Percentiles rank a stretch among this genome's conserved stretches.
These are phyloP conservation scores for Aspergillus viridinutans DNA, from an alignment of 2,329 filamentous ascomycete genomes.

Conservation along the genomic window DNA sequence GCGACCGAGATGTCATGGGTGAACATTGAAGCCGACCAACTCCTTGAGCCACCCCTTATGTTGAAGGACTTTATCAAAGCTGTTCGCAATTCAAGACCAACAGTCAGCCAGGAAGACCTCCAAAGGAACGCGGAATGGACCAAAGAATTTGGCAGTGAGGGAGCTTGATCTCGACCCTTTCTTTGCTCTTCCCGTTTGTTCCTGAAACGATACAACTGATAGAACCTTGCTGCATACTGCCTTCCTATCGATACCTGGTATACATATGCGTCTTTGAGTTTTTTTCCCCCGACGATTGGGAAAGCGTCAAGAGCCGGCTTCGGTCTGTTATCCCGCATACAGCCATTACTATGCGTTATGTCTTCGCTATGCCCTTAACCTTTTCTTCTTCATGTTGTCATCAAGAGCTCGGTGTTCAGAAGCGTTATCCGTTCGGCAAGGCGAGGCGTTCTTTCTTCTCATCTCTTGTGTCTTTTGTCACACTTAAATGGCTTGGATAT, in stretches of 20 bases:
- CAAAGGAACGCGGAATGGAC: constrained; percentile 88
- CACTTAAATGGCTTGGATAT: background rate
- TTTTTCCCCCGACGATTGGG: background rate
- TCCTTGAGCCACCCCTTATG: constrained; percentile 80
- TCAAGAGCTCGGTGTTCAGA: constrained; percentile 27
- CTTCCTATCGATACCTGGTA: background rate
- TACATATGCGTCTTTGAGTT: background rate
- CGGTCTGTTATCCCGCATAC: background rate
- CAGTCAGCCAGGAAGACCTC: constrained; percentile 83
- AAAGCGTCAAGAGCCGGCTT: background rate
- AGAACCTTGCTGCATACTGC: constrained; percentile 1
- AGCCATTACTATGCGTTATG: background rate
- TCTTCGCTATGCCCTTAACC: background rate
- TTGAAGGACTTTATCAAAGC: constrained; percentile 93
- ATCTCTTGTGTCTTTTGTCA: constrained; percentile 8
- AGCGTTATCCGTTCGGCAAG: constrained; percentile 21
- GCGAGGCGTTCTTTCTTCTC: constrained; percentile 18
- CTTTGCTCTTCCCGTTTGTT: background rate
- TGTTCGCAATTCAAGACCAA: constrained; percentile 81
- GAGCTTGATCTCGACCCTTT: constrained; percentile 45
- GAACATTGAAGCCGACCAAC: constrained; percentile 73
- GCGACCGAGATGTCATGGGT: constrained; percentile 94
- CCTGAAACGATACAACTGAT: constrained; percentile 3
- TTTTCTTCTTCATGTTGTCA: constrained; percentile 5
- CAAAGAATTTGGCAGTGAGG: constrained; percentile 90